Percentiles rank a stretch among this genome's conserved stretches.
Evolutionary conservation across 2,329 filamentous ascomycete genomes (phyloP).

Genomic region (Penicillium concentricum): DNA sequence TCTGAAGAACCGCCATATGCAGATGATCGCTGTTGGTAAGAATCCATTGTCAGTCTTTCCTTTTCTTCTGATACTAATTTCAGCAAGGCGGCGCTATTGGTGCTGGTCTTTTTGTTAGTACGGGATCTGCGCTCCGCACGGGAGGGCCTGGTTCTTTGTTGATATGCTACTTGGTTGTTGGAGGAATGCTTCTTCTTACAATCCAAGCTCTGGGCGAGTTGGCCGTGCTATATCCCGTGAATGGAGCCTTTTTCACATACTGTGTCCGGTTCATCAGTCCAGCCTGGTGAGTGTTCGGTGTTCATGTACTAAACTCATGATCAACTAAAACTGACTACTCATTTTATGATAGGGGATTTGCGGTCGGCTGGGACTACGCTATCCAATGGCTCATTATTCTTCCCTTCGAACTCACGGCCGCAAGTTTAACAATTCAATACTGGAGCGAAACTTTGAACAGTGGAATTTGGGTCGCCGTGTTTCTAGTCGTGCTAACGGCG

Average conservation of each 20-base stretch:
- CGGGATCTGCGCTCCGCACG: constrained; percentile 35
- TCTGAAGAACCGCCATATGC: constrained; percentile 37
- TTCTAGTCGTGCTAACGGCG: constrained; percentile 51
- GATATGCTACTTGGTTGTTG: constrained; percentile 54
- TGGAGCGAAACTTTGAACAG: constrained; percentile 53
- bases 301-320: background rate
- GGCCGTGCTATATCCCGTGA: constrained; percentile 61
- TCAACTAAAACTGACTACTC: background rate
- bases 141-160: constrained; percentile 40
- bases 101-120: constrained; percentile 45
- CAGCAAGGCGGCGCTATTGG: constrained; percentile 36
- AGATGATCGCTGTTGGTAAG: constrained; percentile 43
- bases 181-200: constrained; percentile 58
- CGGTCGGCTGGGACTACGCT: constrained; percentile 61
- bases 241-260: constrained; percentile 64
- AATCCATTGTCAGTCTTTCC: background rate
- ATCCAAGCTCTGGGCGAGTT: constrained; percentile 62
- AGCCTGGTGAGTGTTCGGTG: constrained; percentile 43
- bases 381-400: constrained; percentile 80
- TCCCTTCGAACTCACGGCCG: constrained; percentile 70
- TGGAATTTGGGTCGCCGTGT: constrained; percentile 58
- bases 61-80: background rate
- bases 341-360: constrained; percentile 39
- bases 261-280: constrained; percentile 62
- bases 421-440: constrained; percentile 54